Conservation (phyloP, 176 grass and related monocot species). For the Triticum timopheevii region DNA sequence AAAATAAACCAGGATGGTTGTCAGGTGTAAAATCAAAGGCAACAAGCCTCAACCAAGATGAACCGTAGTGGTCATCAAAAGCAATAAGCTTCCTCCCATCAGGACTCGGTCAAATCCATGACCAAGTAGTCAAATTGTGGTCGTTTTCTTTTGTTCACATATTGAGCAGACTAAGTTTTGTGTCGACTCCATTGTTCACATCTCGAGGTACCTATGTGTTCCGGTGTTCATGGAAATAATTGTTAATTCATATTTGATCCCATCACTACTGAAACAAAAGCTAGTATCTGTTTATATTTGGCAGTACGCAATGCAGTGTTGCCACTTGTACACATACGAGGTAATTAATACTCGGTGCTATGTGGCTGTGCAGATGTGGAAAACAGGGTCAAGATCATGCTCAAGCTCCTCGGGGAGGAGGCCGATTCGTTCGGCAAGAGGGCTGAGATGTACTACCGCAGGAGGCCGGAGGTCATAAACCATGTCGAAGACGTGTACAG, state of each 20-base stretch:
- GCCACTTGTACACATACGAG: not conserved
- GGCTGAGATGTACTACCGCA: conserved; percentile 75
- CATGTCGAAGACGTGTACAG: conserved; percentile 76
- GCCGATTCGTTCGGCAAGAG: conserved; percentile 77
- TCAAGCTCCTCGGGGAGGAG: conserved; percentile 83
- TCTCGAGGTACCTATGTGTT: not conserved
- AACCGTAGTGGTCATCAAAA: not conserved
- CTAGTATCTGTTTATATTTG: not conserved
- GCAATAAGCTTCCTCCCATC: not conserved
- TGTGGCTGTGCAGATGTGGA: conserved; percentile 67
- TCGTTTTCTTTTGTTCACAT: too few relatives aligned
- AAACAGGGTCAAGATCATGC: conserved; percentile 66
- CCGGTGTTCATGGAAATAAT: not conserved
- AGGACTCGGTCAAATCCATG: not conserved
- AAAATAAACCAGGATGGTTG: not conserved
- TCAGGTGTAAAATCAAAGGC: not conserved
- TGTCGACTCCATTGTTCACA: not conserved
- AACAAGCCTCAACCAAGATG: not conserved
- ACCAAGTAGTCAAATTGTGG: not conserved
- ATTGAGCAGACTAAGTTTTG: not conserved
- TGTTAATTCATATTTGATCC: not conserved
- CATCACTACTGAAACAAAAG: not conserved
- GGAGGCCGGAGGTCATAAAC: conserved; percentile 64
- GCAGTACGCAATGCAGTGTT: not conserved
- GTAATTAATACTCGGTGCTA: not conserved